Evolutionary conservation across 1,284 basidiomycete species (phyloP), one percentile per base, ranked within the genome.

Genomic region (Thelephora terrestris): DNA sequence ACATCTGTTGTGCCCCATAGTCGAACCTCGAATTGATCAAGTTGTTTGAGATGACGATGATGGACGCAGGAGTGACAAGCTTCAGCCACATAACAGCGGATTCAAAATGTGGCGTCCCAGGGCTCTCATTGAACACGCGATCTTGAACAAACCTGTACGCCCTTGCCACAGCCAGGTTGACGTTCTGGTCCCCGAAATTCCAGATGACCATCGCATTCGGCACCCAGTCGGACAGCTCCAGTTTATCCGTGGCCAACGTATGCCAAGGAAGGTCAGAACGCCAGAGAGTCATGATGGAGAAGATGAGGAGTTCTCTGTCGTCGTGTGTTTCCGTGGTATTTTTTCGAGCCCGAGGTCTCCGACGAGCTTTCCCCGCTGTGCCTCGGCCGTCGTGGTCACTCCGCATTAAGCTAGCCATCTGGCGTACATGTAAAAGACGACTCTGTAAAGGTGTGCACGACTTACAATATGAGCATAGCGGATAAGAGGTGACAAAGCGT

Each of bases 271-370:
- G 67, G 47, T 75, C 71, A 2, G 71, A 62, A n/a, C 83, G 75
- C 76, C 79, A 86, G 14, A 89, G 64, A 0, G 81, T 72, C 7
- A 86, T 64, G 17, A 85, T 71, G 1, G 75, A 75, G 5, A 88
- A 68, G 14, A 85, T 65, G 7, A 89, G 66, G 9, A 85, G 66
- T 51, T 87, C 85, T 34, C 74, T 69, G 53, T 87, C 84, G 0
- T 71, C 65, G 4, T 86, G 64, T 3, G 76, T 75, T 58, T 84
- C 78, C 0, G 75, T 67, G 4, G 70, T 70, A 52, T 69, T 71
- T 3, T 76, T 73, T 53, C 77, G 78, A 10, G 74, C 73, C 57
- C 75, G 81, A 2, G 85, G 85, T 16, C 79, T 71, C 2, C 64
- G 53, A 2, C 74, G 68, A n/a, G 73, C 55, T 45, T 77, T 74